Evolutionary conservation across 2,329 filamentous ascomycete species (phyloP).

Genomic region (Colletotrichum liaoningense): DNA sequence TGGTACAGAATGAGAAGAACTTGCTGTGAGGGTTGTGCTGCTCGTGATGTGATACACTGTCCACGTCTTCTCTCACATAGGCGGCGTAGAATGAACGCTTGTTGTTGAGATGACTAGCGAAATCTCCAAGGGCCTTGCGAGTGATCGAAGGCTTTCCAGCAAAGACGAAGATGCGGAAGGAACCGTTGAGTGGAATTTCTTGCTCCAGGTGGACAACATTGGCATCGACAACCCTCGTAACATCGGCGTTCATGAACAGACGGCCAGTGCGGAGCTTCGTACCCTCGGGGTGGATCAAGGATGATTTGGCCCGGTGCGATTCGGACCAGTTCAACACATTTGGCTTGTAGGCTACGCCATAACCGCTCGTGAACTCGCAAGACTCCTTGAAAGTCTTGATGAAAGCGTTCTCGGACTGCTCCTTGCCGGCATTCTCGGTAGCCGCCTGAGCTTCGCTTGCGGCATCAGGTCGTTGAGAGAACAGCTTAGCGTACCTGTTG

Average conservation of each 20-base stretch:
- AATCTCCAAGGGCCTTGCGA: slow-evolving; percentile 73
- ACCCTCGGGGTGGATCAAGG: slow-evolving; percentile 74
- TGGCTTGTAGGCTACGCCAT: slow-evolving; percentile 86
- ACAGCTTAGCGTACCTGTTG: slow-evolving; percentile 88
- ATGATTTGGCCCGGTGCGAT: slow-evolving; percentile 76
- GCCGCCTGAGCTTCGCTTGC: slow-evolving; percentile 79
- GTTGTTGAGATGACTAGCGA: slow-evolving; percentile 72
- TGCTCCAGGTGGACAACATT: slow-evolving; percentile 93
- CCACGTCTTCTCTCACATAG: slow-evolving; percentile 72
- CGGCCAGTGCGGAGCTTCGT: slow-evolving; percentile 79
- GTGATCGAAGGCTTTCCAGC: slow-evolving; percentile 75
- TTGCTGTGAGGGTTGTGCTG: slow-evolving; percentile 84
- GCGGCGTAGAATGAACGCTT: slow-evolving; percentile 78
- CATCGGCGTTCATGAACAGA: slow-evolving; percentile 81
- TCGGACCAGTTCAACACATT: slow-evolving; percentile 88
- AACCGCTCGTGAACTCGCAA: slow-evolving; percentile 93
- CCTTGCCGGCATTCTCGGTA: slow-evolving; percentile 49
- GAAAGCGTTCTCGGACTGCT: slow-evolving; percentile 78
- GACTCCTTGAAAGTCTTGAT: slow-evolving; percentile 90
- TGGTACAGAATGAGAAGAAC: slow-evolving; percentile 83
- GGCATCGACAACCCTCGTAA: slow-evolving; percentile 88
- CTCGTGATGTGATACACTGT: slow-evolving; percentile 79
- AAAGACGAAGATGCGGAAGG: slow-evolving; percentile 88
- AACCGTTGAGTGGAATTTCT: slow-evolving; percentile 87
- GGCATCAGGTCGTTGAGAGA: slow-evolving; percentile 81